Base-by-base conservation (phyloP, 2,329 filamentous ascomycete genomes). In the Fusarium praegraminearum region DNA sequence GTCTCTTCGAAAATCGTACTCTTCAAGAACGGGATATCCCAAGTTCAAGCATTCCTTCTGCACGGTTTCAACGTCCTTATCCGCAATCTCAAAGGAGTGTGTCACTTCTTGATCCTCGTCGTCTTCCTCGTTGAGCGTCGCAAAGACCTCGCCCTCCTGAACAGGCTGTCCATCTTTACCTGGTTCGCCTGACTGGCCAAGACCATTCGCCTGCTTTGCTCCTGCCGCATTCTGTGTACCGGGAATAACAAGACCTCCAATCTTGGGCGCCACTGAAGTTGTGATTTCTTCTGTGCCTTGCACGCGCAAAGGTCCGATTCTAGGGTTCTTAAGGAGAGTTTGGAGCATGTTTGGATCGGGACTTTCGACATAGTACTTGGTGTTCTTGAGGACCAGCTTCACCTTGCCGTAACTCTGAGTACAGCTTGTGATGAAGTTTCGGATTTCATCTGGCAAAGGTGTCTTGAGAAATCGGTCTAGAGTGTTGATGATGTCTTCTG, bases 1-100 rank as follows among this genome's bases (percentile, higher is more conserved):
- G 78, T 99, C 96, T 73, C 96, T 94, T 61, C 94, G 88, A 80
- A 98, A 99, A 78, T 99, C 96, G 79, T 99, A 99, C 80, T 99
- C 96, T 78, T 98, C 94, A 11, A 98, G 87, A 11, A 97, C 91
- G 5, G 96, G 96, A 67, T 93, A 91, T 28, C 91, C 91, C 52
- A 99, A 89, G 46, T 92, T 91, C 54, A 97, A 87, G 76, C 96
- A 98, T 62, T 93, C 91, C 79, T 96, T 94, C 76, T 97, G 93
- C 2, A 98, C 94, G 4, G 86, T 86, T 80, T 97, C 94, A 43
- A 98, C 94, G 45, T 90, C 89, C 66, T 89, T 88, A 71, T 94
- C 92, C 3, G 88, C 88, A 64, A 99, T 97, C 76, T 98, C 92
- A 75, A 99, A 98, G 2, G 94, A 92, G 78, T 98, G 95, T 7